Base-by-base conservation (phyloP, 345 rosid species). In the Triadica sebifera region DNA sequence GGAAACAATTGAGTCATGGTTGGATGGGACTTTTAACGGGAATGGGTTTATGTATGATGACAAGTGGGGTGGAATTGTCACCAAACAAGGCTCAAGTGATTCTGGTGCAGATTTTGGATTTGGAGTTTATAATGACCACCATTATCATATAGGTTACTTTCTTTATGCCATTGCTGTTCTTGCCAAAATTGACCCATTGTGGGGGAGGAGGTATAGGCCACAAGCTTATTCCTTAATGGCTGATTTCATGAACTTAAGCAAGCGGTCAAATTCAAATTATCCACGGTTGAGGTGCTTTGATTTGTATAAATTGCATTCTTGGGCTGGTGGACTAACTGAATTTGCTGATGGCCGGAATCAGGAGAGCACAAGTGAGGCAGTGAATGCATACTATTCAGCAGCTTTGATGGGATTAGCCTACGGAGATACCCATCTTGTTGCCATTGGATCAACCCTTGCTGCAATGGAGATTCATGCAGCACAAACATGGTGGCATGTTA, bases 241-340 rank as follows among this genome's bases (percentile, higher is more conserved):
- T 0, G 97, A 95, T 83, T 93, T 84, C 72, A 87, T 93, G 98
- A 90, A 78, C 70, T 39, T 91, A 63, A 88, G 92, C n/a, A 86
- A 78, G 63, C 39, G 80, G 64, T 84, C 85, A 8, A 79, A 81
- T 73, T 89, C 90, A 0, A 82, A 50, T 60, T 95, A 90, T 75
- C 84, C 97, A 0, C 89, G 98, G 22, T 65, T 95, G 85, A 85
- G 97, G 74, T 93, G 97, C 64, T 95, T 95, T 69, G 98, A 95
- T 82, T 71, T 95, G 71, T 95, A 91, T 57, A 95, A 91, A 74
- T 81, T 95, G 73, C 99, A 95, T 78, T 95, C 99, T 37, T 95
- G 98, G 98, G 99, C 98, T 13, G 92, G 96, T 52, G 98, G 99
- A 55, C 78, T 95, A 74, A 93, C 93, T 6, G 98, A 91, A 83